Evolutionary conservation across 2,329 filamentous ascomycete genomes (phyloP).

Genomic region (Paraconiothyrium brasiliense): DNA sequence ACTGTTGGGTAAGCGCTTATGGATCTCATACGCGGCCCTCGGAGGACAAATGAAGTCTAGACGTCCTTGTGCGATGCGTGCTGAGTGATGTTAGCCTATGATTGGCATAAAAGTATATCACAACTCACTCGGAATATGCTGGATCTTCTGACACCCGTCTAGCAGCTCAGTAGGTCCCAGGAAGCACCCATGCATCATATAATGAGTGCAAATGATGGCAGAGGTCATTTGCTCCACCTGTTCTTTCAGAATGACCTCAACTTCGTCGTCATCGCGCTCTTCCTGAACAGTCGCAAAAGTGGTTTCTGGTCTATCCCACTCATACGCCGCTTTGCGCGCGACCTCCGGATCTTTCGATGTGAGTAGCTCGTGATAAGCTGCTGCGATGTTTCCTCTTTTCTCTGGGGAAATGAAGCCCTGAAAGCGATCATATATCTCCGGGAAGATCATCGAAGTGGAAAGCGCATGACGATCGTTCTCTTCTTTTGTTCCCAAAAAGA

Average conservation of each 20-base stretch:
- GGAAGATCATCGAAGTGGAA: constrained; percentile 41
- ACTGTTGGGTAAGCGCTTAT: constrained; percentile 45
- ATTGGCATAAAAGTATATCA: not conserved
- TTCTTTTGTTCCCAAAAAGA: constrained; percentile 46
- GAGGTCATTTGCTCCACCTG: constrained; percentile 40
- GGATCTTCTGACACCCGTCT: constrained; percentile 43
- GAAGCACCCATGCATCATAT: constrained; percentile 51
- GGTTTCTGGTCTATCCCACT: constrained; percentile 44
- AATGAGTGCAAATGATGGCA: constrained; percentile 53
- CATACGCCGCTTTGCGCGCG: constrained; percentile 34
- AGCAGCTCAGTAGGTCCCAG: constrained; percentile 50
- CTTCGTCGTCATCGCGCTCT: constrained; percentile 15
- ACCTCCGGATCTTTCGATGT: constrained; percentile 36
- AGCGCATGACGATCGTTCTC: constrained; percentile 46
- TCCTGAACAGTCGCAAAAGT: constrained; percentile 29
- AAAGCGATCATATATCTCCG: constrained; percentile 50
- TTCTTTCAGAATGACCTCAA: constrained; percentile 29
- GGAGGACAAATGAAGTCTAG: constrained; percentile 55
- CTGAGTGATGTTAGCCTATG: constrained; percentile 11
- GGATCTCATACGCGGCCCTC: constrained; percentile 51
- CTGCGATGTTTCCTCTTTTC: constrained; percentile 46
- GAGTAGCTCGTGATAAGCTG: constrained; percentile 51
- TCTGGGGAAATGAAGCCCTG: constrained; percentile 41
- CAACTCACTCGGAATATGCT: constrained; percentile 39
- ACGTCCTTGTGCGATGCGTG: constrained; percentile 53